Base-by-base conservation (phyloP, 2,329 filamentous ascomycete genomes). In the Fusarium camptoceras region DNA sequence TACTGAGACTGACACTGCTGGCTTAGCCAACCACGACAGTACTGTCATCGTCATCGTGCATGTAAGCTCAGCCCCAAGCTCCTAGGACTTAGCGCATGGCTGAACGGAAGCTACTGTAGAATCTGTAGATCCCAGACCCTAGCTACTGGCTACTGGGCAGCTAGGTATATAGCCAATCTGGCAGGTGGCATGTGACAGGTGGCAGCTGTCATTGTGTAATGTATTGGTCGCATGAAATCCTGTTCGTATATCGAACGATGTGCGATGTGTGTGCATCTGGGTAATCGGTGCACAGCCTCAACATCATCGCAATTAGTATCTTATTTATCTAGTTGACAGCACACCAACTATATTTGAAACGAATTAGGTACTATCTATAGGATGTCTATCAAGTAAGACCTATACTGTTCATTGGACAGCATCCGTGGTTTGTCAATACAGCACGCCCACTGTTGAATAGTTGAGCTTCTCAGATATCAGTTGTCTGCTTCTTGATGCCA, bases 401-500 rank as follows among this genome's bases (percentile, higher is more conserved):
- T 51, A 60, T 53, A 55, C 24, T 49, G 16, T 50, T 44, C 49
- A 44, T 46, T 49, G 25, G 58, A 30, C 54, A 27, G n/a, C 48
- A 25, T 11, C 37, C 44, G 34, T 49, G 37, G 54, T 63, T 71
- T 61, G 42, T 61, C 48, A 59, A 57, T 53, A 37, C 47, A 49
- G 57, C 31, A 22, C 43, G 34, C 64, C 34, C 39, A n/a, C 37
- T 57, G 27, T 54, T 42, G 41, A 61, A 39, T 47, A 57, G 54
- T 34, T 39, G 25, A 28, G 22, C n/a, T 44, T 44, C 39, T 64
- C 59, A 48, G 22, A 22, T 25, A 43, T 49, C 34, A 20, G 44
- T 48, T 16, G 59, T 64, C 20, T 54, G 58, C 59, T 49, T 41
- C 46, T 68, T 74, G 41, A 82, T 72, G n/a, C 84, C 85, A 73